A percentile compares a stretch with the other conserved stretches of the same genome.
Conservation (phyloP, 352 stramenopile genomes). For the Globisporangium takayamanum region DNA sequence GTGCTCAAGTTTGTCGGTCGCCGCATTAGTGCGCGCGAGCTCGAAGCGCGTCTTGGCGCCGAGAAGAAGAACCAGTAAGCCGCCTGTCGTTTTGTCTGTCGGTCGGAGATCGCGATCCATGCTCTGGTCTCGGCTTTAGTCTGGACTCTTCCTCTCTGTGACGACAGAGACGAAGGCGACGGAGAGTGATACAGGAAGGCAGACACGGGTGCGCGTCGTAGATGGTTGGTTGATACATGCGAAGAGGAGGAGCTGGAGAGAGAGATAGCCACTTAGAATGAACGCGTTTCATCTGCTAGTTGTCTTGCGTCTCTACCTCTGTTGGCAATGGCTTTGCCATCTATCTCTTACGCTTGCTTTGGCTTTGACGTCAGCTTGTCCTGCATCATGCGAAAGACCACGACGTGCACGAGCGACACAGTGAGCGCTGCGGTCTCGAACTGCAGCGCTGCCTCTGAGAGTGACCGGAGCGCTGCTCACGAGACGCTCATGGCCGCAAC, state of each 20-base stretch:
- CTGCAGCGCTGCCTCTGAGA: constrained; percentile 37
- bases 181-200: neutral
- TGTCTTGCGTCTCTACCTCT: too few relatives aligned
- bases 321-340: too few relatives aligned
- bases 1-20: constrained; percentile 91
- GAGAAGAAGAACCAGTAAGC: constrained; percentile 52
- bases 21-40: constrained; percentile 65
- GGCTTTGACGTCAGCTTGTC: neutral
- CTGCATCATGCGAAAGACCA: constrained; percentile 18
- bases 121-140: neutral
- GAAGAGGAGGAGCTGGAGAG: neutral
- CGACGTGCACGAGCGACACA: constrained; percentile 40
- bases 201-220: neutral
- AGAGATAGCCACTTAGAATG: neutral
- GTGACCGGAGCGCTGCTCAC: constrained; percentile 29
- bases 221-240: neutral
- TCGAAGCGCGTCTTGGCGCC: constrained; percentile 47
- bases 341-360: neutral
- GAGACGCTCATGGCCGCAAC: constrained; percentile 37
- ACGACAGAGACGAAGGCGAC: neutral
- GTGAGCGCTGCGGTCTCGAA: constrained; percentile 43
- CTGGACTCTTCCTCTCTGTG: neutral
- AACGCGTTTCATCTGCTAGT: neutral
- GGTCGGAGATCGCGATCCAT: neutral
- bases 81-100: neutral